Evolutionary conservation across 1,139 yeast species (phyloP), one percentile per base, ranked within the genome.

Genomic region (Candida neerlandica): DNA sequence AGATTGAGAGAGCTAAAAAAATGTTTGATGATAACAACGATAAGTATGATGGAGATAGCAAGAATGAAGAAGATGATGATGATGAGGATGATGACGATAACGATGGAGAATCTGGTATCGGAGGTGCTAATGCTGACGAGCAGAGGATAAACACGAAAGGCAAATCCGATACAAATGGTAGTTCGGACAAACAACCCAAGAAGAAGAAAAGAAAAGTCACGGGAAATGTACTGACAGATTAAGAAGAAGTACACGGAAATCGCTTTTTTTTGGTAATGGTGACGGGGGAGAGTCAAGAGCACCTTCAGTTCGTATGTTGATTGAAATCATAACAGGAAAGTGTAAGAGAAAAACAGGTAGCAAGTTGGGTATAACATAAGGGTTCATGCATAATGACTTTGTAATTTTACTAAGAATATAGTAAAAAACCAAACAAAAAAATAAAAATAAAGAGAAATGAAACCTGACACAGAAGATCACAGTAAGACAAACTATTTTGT

Each of bases 1-100:
- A 82, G 59, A 90, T 92, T 58, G 81, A 84, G 26, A 86, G 82
- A 55, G 97, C 96, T 1, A 83, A 89, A 64, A 88, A 86, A 71
- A 82, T 87, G 70, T 89, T 89, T 46, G 81, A 69, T 46, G 66
- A 65, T 43, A 61, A 56, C 33, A 57, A 55, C 26, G 53, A 21
- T 55, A 60, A 46, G 12, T 37, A 51, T 39, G 55, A 53, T 6
- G 46, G 46, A 38, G 52, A 51, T 41, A 48, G 49, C 23, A 55
- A 49, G 34, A 58, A 54, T 43, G 47, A 48, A 38, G 50, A 50
- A 30, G 53, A 51, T 4, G 50, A 50, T 3, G 56, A 48, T n/a
- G 55, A 49, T 11, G 50, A 46, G 9, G 58, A 51, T 32, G 54
- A 51, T 16, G 54, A 52, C 11, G 49, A 41, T 38, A 50, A 47